phyloP scores from a whole-genome alignment of 2,329 filamentous ascomycete species.

The Verruconis gallopava region DNA sequence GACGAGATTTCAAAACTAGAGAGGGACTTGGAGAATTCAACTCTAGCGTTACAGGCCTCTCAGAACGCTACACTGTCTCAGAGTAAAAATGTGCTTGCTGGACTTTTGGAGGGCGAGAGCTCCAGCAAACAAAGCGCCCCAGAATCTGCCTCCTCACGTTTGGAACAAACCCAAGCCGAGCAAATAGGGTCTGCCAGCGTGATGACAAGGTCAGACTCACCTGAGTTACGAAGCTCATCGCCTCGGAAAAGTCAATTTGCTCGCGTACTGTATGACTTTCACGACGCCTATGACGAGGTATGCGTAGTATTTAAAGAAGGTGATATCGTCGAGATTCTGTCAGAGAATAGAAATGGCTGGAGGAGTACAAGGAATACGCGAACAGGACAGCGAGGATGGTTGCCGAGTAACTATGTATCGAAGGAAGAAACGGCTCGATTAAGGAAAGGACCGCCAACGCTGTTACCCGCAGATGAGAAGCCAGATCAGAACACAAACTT shows the following conservation, averaged over 20 bases:
- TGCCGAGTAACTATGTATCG: neutral
- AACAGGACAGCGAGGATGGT: neutral
- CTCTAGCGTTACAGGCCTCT: too few species aligned
- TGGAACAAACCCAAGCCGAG: neutral
- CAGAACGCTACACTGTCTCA: too few species aligned
- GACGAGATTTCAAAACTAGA: too few species aligned
- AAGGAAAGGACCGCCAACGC: too few species aligned
- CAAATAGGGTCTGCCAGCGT: neutral
- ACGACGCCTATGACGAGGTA: neutral
- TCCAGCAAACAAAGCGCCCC: neutral
- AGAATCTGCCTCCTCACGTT: neutral
- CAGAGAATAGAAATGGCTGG: neutral
- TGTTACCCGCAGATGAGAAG: too few species aligned
- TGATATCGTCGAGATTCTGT: neutral
- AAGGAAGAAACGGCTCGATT: neutral
- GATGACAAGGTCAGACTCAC: too few species aligned
- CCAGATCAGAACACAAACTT: too few species aligned
- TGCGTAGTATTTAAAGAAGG: neutral
- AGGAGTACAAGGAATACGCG: neutral
- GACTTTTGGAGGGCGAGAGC: too few species aligned
- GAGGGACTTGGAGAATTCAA: too few species aligned
- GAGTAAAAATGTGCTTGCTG: too few species aligned
- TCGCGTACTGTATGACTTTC: slow-evolving; percentile 1
- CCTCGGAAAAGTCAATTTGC: neutral
- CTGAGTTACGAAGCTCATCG: neutral